A percentile compares a stretch with the other conserved stretches of the same genome.
Evolutionary conservation across 345 rosid species (phyloP).

Genomic region (Camelina neglecta): DNA sequence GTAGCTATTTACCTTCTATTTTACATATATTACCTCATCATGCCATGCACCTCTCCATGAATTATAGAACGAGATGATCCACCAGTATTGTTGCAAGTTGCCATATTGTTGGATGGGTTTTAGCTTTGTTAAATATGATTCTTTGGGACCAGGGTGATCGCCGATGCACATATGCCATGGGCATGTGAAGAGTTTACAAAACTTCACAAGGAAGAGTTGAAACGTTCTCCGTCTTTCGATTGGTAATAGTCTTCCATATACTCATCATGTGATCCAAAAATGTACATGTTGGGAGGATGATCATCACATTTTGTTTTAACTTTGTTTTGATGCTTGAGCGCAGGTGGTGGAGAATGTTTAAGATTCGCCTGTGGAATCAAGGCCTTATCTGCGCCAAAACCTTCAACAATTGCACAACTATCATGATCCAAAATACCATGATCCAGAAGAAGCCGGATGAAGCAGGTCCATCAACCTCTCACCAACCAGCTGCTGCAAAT

Average conservation of each 20-base stretch:
- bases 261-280: conserved; percentile 1
- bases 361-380: conserved; percentile 66
- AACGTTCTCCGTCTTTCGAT: conserved; percentile 52
- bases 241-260: conserved; percentile 51
- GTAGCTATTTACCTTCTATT: conserved; percentile 27
- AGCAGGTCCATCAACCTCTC: not conserved
- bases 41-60: not conserved
- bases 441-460: conserved; percentile 41
- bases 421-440: conserved; percentile 47
- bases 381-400: conserved; percentile 74
- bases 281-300: conserved; percentile 7
- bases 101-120: not conserved
- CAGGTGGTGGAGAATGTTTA: conserved; percentile 80
- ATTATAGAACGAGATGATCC: not conserved
- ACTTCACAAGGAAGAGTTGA: conserved; percentile 61
- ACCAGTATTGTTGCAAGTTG: not conserved
- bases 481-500: too few relatives aligned
- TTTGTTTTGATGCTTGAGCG: too few relatives aligned
- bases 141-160: conserved; percentile 64
- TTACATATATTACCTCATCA: not conserved
- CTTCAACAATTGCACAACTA: conserved; percentile 61
- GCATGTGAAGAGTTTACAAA: conserved; percentile 83
- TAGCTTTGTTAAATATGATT: conserved; percentile 5
- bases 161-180: conserved; percentile 84
- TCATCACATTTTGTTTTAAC: conserved; percentile 5